Evolutionary conservation across 2,329 filamentous ascomycete genomes (phyloP).

Genomic region (Acephala macrosclerotiorum): DNA sequence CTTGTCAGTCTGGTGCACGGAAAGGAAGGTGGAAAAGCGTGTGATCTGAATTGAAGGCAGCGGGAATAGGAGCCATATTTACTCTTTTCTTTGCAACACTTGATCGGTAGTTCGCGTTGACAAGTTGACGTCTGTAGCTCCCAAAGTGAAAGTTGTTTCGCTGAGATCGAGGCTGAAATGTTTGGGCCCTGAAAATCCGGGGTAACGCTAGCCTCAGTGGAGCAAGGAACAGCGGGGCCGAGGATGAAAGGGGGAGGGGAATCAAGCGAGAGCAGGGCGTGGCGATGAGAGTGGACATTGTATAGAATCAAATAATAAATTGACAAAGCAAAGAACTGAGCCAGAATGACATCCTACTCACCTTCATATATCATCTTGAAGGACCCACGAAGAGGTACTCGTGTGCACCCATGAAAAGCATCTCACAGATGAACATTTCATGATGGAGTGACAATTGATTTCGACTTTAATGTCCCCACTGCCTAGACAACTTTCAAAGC

Average conservation of each 20-base stretch:
- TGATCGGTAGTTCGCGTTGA: background rate
- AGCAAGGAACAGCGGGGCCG: background rate
- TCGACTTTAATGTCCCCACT: background rate
- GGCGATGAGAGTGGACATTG: background rate
- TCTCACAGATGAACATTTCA: background rate
- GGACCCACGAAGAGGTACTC: background rate
- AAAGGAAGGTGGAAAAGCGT: background rate
- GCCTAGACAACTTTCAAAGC: background rate
- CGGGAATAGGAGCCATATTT: slow-evolving; percentile 2
- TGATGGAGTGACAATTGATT: background rate
- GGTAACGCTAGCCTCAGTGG: background rate
- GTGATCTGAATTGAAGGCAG: background rate
- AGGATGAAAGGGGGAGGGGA: slow-evolving; percentile 6
- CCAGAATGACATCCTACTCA: background rate
- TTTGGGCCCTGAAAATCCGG: slow-evolving; percentile 8
- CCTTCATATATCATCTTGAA: background rate
- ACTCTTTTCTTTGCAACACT: background rate
- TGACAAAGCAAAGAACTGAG: background rate
- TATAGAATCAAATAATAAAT: background rate
- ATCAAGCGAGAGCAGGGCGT: background rate
- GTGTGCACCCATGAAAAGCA: background rate
- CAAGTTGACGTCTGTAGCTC: background rate
- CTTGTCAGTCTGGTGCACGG: background rate
- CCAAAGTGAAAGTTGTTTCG: background rate
- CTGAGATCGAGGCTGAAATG: slow-evolving; percentile 9